Conservation (phyloP, 2,329 filamentous ascomycete genomes). For the Fusarium falciforme region DNA sequence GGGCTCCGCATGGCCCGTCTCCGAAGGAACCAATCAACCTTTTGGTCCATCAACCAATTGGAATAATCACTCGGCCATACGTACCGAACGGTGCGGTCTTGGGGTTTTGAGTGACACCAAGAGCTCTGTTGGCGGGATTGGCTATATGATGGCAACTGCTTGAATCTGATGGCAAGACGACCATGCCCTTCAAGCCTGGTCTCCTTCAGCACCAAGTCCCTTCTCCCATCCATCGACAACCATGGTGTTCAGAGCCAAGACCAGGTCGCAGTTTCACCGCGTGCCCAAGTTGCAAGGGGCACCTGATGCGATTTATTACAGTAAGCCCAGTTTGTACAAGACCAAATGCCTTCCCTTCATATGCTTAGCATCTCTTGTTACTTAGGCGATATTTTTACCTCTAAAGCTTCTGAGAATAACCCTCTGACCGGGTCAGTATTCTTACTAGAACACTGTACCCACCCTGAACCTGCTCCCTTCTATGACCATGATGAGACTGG, state of each 20-base stretch:
- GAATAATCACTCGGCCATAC: no score
- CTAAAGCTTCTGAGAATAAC: background rate
- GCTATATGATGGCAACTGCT: no score
- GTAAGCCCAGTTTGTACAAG: background rate
- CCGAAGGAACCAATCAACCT: no score
- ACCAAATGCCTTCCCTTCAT: background rate
- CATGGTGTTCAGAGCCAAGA: constrained; percentile 18
- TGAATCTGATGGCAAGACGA: no score
- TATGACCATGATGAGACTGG: constrained; percentile 22
- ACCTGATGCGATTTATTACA: constrained; percentile 10
- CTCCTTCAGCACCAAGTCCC: no score
- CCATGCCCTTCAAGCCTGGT: no score
- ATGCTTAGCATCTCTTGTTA: background rate
- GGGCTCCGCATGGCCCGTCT: no score
- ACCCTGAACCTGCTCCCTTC: constrained; percentile 8
- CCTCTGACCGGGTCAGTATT: constrained; percentile 12
- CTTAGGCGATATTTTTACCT: background rate
- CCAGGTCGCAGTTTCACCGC: constrained; percentile 15
- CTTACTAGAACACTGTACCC: constrained; percentile 2
- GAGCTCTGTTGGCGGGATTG: no score
- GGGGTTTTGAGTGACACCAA: no score
- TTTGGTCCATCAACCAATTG: no score
- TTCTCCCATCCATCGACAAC: background rate
- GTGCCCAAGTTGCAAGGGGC: constrained; percentile 16
- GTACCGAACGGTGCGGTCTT: no score